A percentile compares a stretch with the other conserved stretches of the same genome.
phyloP scores from a whole-genome alignment of 2,329 filamentous ascomycete species.

The Stemphylium lycopersici region DNA sequence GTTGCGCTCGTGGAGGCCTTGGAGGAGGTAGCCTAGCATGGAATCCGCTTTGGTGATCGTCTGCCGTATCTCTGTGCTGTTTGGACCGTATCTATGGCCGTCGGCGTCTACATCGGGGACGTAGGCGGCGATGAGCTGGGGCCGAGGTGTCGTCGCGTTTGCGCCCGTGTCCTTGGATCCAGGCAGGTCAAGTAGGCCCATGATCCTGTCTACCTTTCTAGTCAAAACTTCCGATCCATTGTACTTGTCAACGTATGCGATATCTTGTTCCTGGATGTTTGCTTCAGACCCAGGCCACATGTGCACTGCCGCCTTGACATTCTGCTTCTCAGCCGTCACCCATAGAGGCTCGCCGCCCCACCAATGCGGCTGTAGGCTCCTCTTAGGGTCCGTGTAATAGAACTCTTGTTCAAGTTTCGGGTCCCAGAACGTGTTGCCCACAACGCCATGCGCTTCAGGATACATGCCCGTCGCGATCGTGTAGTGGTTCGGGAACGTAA shows the following conservation, averaged over 20 bases:
- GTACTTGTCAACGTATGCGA: conserved; percentile 82
- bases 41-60: conserved; percentile 81
- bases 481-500: conserved; percentile 95
- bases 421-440: conserved; percentile 96
- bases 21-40: conserved; percentile 80
- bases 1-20: conserved; percentile 79
- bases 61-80: conserved; percentile 84
- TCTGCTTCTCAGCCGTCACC: conserved; percentile 86
- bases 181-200: conserved; percentile 84
- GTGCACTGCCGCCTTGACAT: conserved; percentile 80
- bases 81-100: conserved; percentile 88
- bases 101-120: conserved; percentile 89
- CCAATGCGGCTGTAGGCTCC: conserved; percentile 86
- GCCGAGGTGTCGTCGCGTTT: conserved; percentile 63
- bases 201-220: conserved; percentile 77
- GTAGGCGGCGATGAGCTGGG: conserved; percentile 92
- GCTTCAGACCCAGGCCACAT: conserved; percentile 99
- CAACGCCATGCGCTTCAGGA: conserved; percentile 89
- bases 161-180: conserved; percentile 67
- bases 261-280: conserved; percentile 74
- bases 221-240: conserved; percentile 76
- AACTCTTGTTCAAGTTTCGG: conserved; percentile 78
- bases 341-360: conserved; percentile 95
- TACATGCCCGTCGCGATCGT: conserved; percentile 91
- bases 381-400: conserved; percentile 78